Evolutionary conservation across 257 asterid genomes (phyloP), one percentile per base, ranked within the genome.

Genomic region (Salvia miltiorrhiza): DNA sequence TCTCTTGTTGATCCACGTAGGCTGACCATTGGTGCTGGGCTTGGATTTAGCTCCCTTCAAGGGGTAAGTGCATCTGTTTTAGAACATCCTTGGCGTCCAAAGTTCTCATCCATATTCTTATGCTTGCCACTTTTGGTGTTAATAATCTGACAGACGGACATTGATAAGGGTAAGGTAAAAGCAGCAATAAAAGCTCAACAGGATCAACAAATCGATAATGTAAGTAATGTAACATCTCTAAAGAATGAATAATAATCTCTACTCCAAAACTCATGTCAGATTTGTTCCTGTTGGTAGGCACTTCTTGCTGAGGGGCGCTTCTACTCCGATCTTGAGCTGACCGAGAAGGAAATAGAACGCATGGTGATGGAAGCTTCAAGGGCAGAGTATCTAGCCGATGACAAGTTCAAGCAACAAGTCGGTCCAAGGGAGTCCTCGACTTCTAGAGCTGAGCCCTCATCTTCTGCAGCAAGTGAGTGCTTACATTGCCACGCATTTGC

Each of bases 351-450:
- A 83, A 94, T 94, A 2, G 98, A 94, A 67, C 88, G 90, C 50
- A 91, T 91, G 99, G 99, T 89, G 69, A 89, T 94, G 87, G 99
- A 89, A 81, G 95, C 96, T 76, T 94, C 98, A 23, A 85, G 99
- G 86, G 92, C 90, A 0, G 99, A 94, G 73, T 94, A 94, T 79
- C 78, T 89, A 68, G 76, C 96, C 11, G 85, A 80, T 20, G 86
- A 86, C 78, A 82, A 80, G 75, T 86, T 84, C 76, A 87, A 83
- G 79, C 93, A 82, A 26, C 95, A 83, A 75, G 68, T 82, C 11
- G 81, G 87, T 43, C 82, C 65, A 39, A 76, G 86, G 79, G 97
- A 91, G 65, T 87, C 98, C 0, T 89, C 98, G 1, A 88, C 97
- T 66, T 89, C 99, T 60, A 70, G 80, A 40, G 97, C 99, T 4